A percentile compares a stretch with the other conserved stretches of the same genome.
These are phyloP conservation scores for Fomitiporia mediterranea DNA, from an alignment of 1,284 basidiomycete species.

Conservation along the genomic window DNA sequence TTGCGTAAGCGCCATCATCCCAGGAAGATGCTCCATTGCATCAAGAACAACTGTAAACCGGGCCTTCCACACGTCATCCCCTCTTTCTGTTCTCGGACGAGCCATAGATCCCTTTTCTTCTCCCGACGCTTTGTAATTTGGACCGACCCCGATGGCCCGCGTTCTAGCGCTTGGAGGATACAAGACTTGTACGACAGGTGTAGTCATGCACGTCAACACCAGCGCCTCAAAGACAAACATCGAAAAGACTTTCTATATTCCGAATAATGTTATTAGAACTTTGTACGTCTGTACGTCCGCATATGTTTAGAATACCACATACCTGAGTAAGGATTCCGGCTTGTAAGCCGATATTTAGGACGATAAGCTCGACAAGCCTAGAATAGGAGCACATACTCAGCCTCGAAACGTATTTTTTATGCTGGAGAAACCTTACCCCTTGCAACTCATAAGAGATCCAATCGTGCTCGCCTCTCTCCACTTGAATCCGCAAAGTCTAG, in stretches of 20 bases:
- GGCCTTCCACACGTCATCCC: constrained; percentile 39
- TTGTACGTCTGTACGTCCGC: too few species aligned
- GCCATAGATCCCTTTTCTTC: constrained; percentile 15
- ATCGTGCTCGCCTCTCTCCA: constrained; percentile 61
- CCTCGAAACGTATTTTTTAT: too few species aligned
- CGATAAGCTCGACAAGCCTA: constrained; percentile 53
- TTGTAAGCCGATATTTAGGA: constrained; percentile 66
- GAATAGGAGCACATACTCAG: neutral
- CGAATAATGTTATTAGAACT: too few species aligned
- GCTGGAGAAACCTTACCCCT: constrained; percentile 45
- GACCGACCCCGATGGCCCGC: constrained; percentile 40
- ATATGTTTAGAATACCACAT: too few species aligned
- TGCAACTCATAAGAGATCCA: constrained; percentile 71
- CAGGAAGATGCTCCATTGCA: constrained; percentile 81
- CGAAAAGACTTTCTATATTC: constrained; percentile 56
- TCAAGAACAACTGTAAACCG: constrained; percentile 86
- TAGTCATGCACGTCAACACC: constrained; percentile 84
- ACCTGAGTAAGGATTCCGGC: constrained; percentile 70
- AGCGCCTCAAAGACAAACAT: constrained; percentile 94
- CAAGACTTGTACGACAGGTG: constrained; percentile 72
- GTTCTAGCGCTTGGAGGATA: constrained; percentile 59
- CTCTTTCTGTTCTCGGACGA: constrained; percentile 15
- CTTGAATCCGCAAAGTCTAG: constrained; percentile 47
- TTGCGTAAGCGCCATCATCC: constrained; percentile 66
- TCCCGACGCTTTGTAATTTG: constrained; percentile 32